A percentile compares a stretch with the other conserved stretches of the same genome.
These are phyloP conservation scores for Teunomyces panamensis DNA, from an alignment of 805 yeast species.

Conservation along the genomic window DNA sequence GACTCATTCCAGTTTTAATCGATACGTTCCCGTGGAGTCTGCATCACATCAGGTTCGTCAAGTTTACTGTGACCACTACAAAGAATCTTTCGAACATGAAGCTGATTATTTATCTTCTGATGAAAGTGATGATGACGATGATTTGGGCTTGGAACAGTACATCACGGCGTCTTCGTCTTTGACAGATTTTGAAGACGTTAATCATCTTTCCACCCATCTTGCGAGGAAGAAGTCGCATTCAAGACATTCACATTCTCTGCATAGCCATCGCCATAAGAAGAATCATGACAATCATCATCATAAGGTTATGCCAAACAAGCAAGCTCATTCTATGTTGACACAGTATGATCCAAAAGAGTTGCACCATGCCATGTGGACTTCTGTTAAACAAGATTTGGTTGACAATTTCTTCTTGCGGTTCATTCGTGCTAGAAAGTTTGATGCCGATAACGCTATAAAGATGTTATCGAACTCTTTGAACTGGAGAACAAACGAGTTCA, in stretches of 20 bases:
- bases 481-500: slow-evolving; percentile 68
- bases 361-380: slow-evolving; percentile 54
- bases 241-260: background rate
- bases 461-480: slow-evolving; percentile 72
- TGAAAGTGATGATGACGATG: slow-evolving; percentile 15
- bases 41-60: slow-evolving; percentile 20
- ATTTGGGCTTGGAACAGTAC: slow-evolving; percentile 28
- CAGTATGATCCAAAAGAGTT: slow-evolving; percentile 51
- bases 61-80: slow-evolving; percentile 19
- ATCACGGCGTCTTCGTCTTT: slow-evolving; percentile 29
- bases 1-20: slow-evolving; percentile 23
- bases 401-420: slow-evolving; percentile 78
- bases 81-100: slow-evolving; percentile 11
- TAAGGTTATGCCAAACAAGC: slow-evolving; percentile 23
- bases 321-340: slow-evolving; percentile 48
- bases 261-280: background rate
- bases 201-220: background rate
- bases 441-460: slow-evolving; percentile 59
- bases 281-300: background rate
- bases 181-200: slow-evolving; percentile 16
- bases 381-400: slow-evolving; percentile 70
- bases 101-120: slow-evolving; percentile 12
- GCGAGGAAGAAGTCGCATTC: background rate
- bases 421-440: slow-evolving; percentile 85
- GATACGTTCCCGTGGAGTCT: slow-evolving; percentile 19